Evolutionary conservation across 257 asterid species (phyloP).

Genomic region (Solanum microdontum): DNA sequence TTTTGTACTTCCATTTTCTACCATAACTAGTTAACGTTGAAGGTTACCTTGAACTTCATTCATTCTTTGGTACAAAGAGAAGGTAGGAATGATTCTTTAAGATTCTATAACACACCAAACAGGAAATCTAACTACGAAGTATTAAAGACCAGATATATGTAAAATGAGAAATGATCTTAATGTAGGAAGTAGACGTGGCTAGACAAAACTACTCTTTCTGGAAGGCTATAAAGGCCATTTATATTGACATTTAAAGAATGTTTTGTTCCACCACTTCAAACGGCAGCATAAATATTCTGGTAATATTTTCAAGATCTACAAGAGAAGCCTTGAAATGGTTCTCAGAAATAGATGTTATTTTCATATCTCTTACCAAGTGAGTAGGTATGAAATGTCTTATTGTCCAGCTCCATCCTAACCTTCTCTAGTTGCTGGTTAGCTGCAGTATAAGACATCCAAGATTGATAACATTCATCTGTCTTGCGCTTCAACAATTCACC

Average conservation of each 20-base stretch:
- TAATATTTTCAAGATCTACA: background rate
- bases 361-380: constrained; percentile 56
- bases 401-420: constrained; percentile 85
- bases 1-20: background rate
- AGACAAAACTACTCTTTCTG: background rate
- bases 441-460: constrained; percentile 94
- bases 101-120: background rate
- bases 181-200: background rate
- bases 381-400: constrained; percentile 57
- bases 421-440: constrained; percentile 77
- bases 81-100: background rate
- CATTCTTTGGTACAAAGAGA: background rate
- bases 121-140: background rate
- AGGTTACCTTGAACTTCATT: background rate
- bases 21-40: background rate
- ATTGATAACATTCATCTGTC: constrained; percentile 87
- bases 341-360: background rate
- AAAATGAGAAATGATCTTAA: background rate
- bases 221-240: background rate
- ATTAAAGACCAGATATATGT: background rate
- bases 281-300: background rate
- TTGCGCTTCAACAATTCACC: constrained; percentile 55
- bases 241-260: background rate
- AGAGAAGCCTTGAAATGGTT: background rate
- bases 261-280: background rate